Evolutionary conservation across 1,284 basidiomycete species (phyloP).

Genomic region (Limonomyces culmigenus): DNA sequence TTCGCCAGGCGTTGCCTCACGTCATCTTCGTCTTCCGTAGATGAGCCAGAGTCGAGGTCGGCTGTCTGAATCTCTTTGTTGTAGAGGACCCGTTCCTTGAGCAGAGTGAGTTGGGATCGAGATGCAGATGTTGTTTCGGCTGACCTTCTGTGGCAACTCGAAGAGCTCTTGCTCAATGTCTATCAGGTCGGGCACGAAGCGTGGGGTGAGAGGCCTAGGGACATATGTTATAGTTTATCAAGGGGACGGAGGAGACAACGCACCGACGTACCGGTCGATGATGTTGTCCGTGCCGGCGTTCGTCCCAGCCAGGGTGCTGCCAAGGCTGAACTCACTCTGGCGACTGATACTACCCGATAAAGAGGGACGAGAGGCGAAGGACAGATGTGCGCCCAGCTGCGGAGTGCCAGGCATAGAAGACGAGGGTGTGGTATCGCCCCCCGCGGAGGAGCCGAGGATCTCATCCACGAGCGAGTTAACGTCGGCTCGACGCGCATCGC

Average conservation of each 20-base stretch:
- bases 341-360: slow-evolving; percentile 13
- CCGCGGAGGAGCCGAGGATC: slow-evolving; percentile 26
- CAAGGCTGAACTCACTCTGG: slow-evolving; percentile 31
- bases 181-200: slow-evolving; percentile 57
- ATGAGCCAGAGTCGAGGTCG: slow-evolving; percentile 31
- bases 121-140: slow-evolving; percentile 5
- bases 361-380: slow-evolving; percentile 26
- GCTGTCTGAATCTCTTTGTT: slow-evolving; percentile 90
- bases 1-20: slow-evolving; percentile 51
- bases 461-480: slow-evolving; percentile 53
- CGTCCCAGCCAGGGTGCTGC: slow-evolving; percentile 21
- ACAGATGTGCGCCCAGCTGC: slow-evolving; percentile 20
- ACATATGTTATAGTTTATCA: too few species aligned
- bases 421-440: slow-evolving; percentile 37
- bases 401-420: slow-evolving; percentile 65
- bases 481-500: too few species aligned
- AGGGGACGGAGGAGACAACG: slow-evolving; percentile 1
- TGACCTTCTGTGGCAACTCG: slow-evolving; percentile 74
- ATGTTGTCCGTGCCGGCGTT: slow-evolving; percentile 43
- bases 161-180: slow-evolving; percentile 81
- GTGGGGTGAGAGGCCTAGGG: slow-evolving; percentile 45
- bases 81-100: slow-evolving; percentile 75
- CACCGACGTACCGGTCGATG: slow-evolving; percentile 36
- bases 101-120: not conserved
- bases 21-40: slow-evolving; percentile 48